These are phyloP conservation scores for Rhododendron vialii DNA, from an alignment of 148 eudicot species.

Conservation along the genomic window DNA sequence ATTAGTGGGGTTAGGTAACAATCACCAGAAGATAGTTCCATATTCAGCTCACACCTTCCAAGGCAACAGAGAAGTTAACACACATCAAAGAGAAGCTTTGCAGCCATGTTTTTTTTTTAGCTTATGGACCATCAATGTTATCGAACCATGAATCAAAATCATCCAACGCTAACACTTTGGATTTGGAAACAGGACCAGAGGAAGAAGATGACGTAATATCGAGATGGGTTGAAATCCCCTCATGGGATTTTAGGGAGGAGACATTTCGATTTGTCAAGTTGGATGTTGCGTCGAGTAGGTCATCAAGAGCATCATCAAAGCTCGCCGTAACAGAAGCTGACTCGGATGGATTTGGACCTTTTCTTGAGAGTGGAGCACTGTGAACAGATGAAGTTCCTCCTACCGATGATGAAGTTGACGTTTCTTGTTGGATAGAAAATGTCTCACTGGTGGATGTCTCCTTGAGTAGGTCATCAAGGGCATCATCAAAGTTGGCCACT, in stretches of 20 bases:
- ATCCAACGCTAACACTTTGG: constrained; percentile 39
- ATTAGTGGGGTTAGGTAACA: background rate
- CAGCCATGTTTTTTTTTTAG: background rate
- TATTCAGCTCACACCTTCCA: background rate
- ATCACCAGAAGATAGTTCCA: background rate
- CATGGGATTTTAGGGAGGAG: constrained; percentile 9
- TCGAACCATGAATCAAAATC: constrained; percentile 91
- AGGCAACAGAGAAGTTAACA: background rate
- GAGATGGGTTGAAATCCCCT: constrained; percentile 9
- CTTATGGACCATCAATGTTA: constrained; percentile 29
- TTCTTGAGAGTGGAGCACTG: background rate
- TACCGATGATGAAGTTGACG: background rate
- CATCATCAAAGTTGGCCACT: constrained; percentile 24
- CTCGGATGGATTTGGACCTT: background rate
- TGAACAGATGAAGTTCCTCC: constrained; percentile 5
- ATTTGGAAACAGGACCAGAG: constrained; percentile 32
- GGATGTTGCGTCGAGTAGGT: constrained; percentile 54
- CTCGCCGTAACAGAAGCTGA: background rate
- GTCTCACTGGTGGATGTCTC: constrained; percentile 29
- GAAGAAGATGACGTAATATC: constrained; percentile 21
- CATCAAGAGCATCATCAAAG: constrained; percentile 48
- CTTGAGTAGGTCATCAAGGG: constrained; percentile 60
- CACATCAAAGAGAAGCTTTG: background rate
- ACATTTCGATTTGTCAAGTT: constrained; percentile 12
- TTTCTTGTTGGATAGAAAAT: background rate